Evolutionary conservation across 2,329 filamentous ascomycete species (phyloP).

Genomic region (Penicillium sclerotigenum): DNA sequence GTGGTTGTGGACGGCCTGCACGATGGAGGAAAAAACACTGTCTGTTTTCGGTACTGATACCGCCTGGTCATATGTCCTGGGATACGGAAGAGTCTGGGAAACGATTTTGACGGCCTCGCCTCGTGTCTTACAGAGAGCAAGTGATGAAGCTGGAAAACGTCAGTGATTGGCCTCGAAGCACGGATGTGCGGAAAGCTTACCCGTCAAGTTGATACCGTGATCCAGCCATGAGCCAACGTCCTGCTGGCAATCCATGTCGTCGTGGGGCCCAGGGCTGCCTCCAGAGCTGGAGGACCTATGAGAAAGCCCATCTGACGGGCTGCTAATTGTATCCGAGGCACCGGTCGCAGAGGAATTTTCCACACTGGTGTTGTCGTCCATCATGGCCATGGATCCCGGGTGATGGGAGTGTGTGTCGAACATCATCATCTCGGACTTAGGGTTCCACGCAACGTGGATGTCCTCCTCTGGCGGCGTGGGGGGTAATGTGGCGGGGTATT

Average conservation of each 20-base stretch:
- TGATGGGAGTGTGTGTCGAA: conserved; percentile 29
- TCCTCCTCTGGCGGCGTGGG: conserved; percentile 45
- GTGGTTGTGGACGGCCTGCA: conserved; percentile 54
- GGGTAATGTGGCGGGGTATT: conserved; percentile 37
- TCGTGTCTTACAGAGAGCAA: conserved; percentile 34
- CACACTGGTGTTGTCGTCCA: conserved; percentile 31
- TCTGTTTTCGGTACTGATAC: conserved; percentile 29
- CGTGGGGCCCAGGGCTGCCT: conserved; percentile 29
- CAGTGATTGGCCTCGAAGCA: not conserved
- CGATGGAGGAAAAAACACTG: conserved; percentile 53
- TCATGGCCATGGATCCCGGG: conserved; percentile 26
- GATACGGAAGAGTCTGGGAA: conserved; percentile 59
- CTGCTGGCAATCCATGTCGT: conserved; percentile 35
- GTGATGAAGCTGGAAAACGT: conserved; percentile 35
- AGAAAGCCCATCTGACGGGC: conserved; percentile 30
- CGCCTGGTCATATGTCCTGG: conserved; percentile 38
- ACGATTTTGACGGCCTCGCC: conserved; percentile 54
- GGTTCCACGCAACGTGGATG: conserved; percentile 39
- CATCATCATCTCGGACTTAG: conserved; percentile 30
- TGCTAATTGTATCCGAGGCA: conserved; percentile 30
- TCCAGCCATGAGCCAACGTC: conserved; percentile 36
- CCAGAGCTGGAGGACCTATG: conserved; percentile 33
- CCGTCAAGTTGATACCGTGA: conserved; percentile 36
- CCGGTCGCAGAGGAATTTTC: conserved; percentile 27
- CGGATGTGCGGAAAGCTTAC: conserved; percentile 25